Evolutionary conservation across 2,329 filamentous ascomycete species (phyloP).

Genomic region (Botrytis sinoallii): DNA sequence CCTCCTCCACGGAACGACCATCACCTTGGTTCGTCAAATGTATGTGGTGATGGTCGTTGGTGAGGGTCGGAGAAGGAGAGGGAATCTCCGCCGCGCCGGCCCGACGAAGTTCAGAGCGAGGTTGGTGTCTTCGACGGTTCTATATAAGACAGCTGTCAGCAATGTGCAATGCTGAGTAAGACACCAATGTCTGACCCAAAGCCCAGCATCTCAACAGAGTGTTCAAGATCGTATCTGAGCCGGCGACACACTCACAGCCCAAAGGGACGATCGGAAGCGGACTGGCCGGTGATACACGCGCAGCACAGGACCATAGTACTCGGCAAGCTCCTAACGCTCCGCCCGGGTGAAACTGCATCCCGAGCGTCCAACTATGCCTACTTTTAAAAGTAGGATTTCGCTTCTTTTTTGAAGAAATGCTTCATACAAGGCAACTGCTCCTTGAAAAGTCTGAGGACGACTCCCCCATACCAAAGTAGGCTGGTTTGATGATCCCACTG

Average conservation of each 20-base stretch:
- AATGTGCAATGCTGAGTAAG: background rate
- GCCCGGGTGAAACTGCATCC: background rate
- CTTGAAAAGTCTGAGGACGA: background rate
- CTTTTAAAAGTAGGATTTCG: background rate
- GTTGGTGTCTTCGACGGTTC: background rate
- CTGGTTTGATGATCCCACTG: background rate
- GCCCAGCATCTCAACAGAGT: background rate
- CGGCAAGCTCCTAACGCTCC: conserved; percentile 4
- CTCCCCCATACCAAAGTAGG: conserved; percentile 4
- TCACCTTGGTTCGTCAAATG: background rate
- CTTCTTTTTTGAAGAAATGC: background rate
- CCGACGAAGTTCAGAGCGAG: background rate
- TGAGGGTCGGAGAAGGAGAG: background rate
- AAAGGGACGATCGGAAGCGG: background rate
- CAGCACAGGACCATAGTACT: conserved; percentile 1
- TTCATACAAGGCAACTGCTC: conserved; percentile 1
- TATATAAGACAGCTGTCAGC: conserved; percentile 8
- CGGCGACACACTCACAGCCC: background rate
- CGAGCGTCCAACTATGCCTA: background rate
- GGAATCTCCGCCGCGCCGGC: background rate
- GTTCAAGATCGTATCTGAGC: background rate
- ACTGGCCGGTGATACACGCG: background rate
- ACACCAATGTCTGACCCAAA: background rate
- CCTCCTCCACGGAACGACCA: background rate
- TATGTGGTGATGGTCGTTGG: background rate